Evolutionary conservation across 2,329 filamentous ascomycete genomes (phyloP), one percentile per base, ranked within the genome.

Genomic region (Nothomitra cinnamomea): DNA sequence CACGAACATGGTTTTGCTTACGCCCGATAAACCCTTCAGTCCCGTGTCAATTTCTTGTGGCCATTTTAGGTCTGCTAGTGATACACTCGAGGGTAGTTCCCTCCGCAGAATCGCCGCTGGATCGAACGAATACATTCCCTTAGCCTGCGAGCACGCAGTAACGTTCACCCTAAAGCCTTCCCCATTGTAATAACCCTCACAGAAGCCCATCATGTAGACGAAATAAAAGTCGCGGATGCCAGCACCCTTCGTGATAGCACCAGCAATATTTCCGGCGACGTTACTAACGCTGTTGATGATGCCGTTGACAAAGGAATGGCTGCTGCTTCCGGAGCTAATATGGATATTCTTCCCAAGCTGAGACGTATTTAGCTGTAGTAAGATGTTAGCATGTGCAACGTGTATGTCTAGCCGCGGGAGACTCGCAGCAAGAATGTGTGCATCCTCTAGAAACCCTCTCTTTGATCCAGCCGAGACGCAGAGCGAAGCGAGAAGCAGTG

Each of bases 391-490:
- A 5, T 5, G 25, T 49, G 45, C 3, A 49, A 4, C 21, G n/a
- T n/a, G n/a, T n/a, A n/a, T 49, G 45, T n/a, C 6, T 3, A 21
- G 3, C 4, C 21, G 13, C 3, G 45, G 4, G 17, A 25, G 45
- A 24, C 19, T 24, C 45, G 12, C n/a, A 79, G 75, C 79, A 38
- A 82, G 61, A 32, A 82, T 66, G 55, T 77, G 68, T 56, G 75
- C 78, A 53, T 74, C 67, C 56, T 79, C 72, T 64, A 83, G 71
- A 59, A 80, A 73, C 15, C 67, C 68, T 51, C 66, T 68, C 59
- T 75, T 77, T 40, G 73, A 70, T 41, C 79, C 79, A 1, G 79
- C 78, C 59, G 80, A 80, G 55, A 83, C 68, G 61, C 74, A 79
- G 8, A 82, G 68, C 59, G 82, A 71, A 19, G 72, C 71, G 42